Conservation (phyloP, 305 asterid genomes). For the Solanum hybrid region DNA sequence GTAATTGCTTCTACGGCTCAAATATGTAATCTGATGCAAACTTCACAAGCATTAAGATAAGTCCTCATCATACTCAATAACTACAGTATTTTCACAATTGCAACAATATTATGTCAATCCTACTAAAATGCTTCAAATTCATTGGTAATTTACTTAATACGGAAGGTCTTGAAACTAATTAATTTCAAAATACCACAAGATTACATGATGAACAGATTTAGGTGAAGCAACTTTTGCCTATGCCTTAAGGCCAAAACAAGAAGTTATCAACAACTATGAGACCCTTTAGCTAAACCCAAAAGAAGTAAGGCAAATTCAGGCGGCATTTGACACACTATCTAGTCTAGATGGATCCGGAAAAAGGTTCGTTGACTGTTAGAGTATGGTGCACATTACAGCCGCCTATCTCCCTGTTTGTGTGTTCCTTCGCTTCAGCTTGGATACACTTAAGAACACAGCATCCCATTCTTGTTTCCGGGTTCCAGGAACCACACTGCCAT, state of each 20-base stretch:
- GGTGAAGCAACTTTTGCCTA: neutral
- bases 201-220: neutral
- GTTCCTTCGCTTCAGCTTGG: slow-evolving; percentile 12
- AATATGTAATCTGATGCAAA: neutral
- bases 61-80: neutral
- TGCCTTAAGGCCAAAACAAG: neutral
- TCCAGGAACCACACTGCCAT: slow-evolving; percentile 16
- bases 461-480: slow-evolving; percentile 21
- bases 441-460: slow-evolving; percentile 12
- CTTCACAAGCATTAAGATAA: neutral
- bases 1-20: neutral
- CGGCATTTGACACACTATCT: neutral
- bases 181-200: neutral
- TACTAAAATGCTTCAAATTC: neutral
- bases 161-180: neutral
- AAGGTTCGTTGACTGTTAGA: neutral
- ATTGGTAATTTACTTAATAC: neutral
- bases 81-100: neutral
- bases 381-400: neutral
- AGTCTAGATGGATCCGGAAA: neutral
- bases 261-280: neutral
- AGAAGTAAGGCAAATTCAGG: neutral
- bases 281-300: neutral
- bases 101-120: neutral
- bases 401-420: neutral